Evolutionary conservation across 75 land plant genomes (phyloP), one percentile per base, ranked within the genome.

Genomic region (Sequoia sempervirens): DNA sequence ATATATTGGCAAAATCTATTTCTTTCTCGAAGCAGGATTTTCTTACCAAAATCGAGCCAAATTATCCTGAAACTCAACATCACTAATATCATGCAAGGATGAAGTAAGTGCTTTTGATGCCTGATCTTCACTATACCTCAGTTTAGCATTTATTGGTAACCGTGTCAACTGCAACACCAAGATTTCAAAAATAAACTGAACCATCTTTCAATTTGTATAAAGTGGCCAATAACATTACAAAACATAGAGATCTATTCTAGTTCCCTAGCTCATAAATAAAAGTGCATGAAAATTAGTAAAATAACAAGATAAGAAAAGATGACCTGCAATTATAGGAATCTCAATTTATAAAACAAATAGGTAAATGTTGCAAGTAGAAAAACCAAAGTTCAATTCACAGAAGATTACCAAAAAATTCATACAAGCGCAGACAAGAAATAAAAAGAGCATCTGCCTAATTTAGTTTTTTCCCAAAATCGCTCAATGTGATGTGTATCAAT

Each of bases 21-120:
- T 56, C 32, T 56, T 84, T 43, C 84, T 82, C n/a, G 26, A 85
- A 52, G 78, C 10, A 79, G 8, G 34, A 75, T 47, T 38, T 56
- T 79, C 91, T 41, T 90, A 97, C 99, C 99, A 97, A 18, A 97
- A 82, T 36, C 99, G 90, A 17, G 93, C 98, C 96, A 92, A 91
- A 84, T 92, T 92, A 80, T 97, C 98, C 81, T 97, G 99, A 85
- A 95, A 97, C 87, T 97, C 98, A 54, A 97, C 85, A 70, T 97
- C 96, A 84, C 98, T 90, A 43, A 97, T 94, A 84, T 97, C 95
- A 84, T 95, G 98, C 66, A 97, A 97, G 52, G 93, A 92, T 73
- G 99, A 91, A 58, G 93, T 91, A 89, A 95, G 88, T 13, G 91
- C 90, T 58, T 85, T 85, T 38, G 86, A 88, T 47, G 93, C 98